Evolutionary conservation across 495 filamentous ascomycete species (phyloP), one percentile per base, ranked within the genome.

Genomic region (Acidomyces sp.): DNA sequence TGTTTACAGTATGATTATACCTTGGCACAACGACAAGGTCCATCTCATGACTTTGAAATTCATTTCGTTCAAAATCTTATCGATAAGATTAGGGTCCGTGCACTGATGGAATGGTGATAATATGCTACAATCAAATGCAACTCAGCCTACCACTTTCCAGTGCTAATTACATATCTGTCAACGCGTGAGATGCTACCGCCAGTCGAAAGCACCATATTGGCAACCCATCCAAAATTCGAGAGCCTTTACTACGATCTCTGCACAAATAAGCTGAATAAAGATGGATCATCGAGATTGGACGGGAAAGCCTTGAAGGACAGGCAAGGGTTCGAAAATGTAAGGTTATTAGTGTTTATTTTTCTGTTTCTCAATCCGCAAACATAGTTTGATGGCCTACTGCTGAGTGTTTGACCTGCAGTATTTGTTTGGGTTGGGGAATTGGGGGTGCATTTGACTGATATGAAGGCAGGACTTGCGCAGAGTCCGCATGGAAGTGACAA

Each of bases 111-210:
- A n/a, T n/a, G n/a, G n/a, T n/a, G n/a, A n/a, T n/a, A n/a, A n/a
- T n/a, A n/a, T n/a, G n/a, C n/a, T n/a, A n/a, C n/a, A n/a, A n/a
- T n/a, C n/a, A n/a, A n/a, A n/a, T n/a, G n/a, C n/a, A n/a, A n/a
- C n/a, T n/a, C n/a, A n/a, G n/a, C n/a, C n/a, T n/a, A n/a, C n/a
- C n/a, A n/a, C n/a, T n/a, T n/a, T n/a, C n/a, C n/a, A n/a, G n/a
- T n/a, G n/a, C n/a, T n/a, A n/a, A n/a, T n/a, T n/a, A n/a, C n/a
- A n/a, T n/a, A n/a, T n/a, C n/a, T n/a, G n/a, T n/a, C n/a, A n/a
- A n/a, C n/a, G n/a, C n/a, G n/a, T n/a, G n/a, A n/a, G n/a, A 62
- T 62, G 59, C 45, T 64, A 4, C 61, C 60, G 4, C 56, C 58
- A 36, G 40, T 64, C 7, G 54, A 58, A 18, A 38, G 48, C 0